Evolutionary conservation across 2,329 filamentous ascomycete species (phyloP), one percentile per base, ranked within the genome.

Genomic region (Aspergillus japonicus): DNA sequence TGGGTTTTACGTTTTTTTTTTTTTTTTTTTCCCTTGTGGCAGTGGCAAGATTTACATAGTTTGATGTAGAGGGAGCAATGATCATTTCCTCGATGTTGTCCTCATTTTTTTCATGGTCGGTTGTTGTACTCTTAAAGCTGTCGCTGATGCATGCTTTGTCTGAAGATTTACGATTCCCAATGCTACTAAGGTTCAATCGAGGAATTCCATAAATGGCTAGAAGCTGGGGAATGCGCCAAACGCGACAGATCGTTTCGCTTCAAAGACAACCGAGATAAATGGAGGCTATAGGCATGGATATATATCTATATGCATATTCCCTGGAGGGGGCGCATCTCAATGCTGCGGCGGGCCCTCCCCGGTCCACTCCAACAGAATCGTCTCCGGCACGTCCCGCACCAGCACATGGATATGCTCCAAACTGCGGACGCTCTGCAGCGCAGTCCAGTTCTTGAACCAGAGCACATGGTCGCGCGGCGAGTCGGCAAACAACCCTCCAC

Each of bases 391-490:
- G 72, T 80, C 78, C 54, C 74, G 75, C 1, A 85, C 71, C 21
- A 86, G 69, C 19, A 86, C 76, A 75, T 86, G 83, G 6, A 86
- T 75, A 75, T 86, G 83, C 65, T 86, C 83, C 33, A 86, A 71
- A 0, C 81, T 81, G 56, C 84, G 75, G 50, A 88, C 84, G 65
- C 84, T 87, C 73, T 88, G 85, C 71, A 87, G 67, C 42, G 79
- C 80, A 8, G 81, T 82, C 78, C 84, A 86, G 66, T 88, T 88
- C 78, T 87, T 87, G 68, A 88, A 88, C 86, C 86, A 88, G 59
- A 85, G 69, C 24, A 88, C 81, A 64, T 80, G 80, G 21, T 79
- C 78, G 23, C 68, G 63, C 50, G 73, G 76, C 47, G 39, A 44
- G 14, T 72, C 66, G 5, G 64, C 31, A 50, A 67, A 71, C 42